Evolutionary conservation across 768 basidiomycete species (phyloP), one percentile per base, ranked within the genome.

Genomic region (Boletus rufocinnamomeus): DNA sequence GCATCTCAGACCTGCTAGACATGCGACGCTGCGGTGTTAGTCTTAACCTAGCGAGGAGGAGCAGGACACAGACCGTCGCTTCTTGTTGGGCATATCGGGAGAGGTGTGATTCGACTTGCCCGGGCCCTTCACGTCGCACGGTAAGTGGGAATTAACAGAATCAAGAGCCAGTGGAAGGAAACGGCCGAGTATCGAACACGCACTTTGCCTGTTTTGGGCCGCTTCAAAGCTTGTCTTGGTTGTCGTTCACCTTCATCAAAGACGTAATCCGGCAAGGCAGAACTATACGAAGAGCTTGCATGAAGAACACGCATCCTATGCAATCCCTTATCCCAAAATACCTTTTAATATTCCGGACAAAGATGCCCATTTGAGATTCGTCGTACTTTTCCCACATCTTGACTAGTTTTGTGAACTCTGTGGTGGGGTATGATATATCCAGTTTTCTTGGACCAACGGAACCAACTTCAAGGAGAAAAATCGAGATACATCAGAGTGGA

Each of bases 321-420:
- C 30, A 50, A 62, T 47, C 43, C 50, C 58, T 57, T 50, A 16
- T 49, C 63, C 56, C 49, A 57, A 65, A 64, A 68, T 67, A 94
- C 95, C 86, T 88, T 80, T 86, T 97, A 69, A 98, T 93, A 71
- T 98, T 89, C 50, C 93, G 87, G 30, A 99, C 89, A 50, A 92
- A 84, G 60, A 99, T 90, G 23, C 95, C 94, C 97, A 99, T 99
- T 54, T 84, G 86, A 16, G 84, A 79, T 65, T 93, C 89, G 59
- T 98, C 91, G 65, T 88, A 98, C 70, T 91, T 89, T 69, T 98
- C 96, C 95, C 97, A 98, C 77, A 84, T 77, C 73, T 95, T 95
- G 68, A 95, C 93, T 53, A 93, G 82, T 72, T 95, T 94, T 13
- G 88, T 90, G 72, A 98, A 99, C 68, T 98, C 93, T 28, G 88